A percentile compares a stretch with the other conserved stretches of the same genome.
These are phyloP conservation scores for Aspergillus sp. DNA, from an alignment of 2,329 filamentous ascomycete genomes.

Conservation along the genomic window DNA sequence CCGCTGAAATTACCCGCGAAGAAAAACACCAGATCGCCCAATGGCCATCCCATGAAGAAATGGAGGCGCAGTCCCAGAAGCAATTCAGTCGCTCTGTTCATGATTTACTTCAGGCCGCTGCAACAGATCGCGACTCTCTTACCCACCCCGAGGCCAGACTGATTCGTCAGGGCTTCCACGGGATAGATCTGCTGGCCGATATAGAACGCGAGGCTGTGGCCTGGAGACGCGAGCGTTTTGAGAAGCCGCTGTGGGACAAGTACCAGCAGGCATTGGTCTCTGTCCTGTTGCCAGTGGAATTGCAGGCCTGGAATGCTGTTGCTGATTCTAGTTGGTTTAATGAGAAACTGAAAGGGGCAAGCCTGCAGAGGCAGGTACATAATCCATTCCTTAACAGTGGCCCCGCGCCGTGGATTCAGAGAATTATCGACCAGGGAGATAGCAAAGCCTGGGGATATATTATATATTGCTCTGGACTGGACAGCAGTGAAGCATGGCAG, in stretches of 20 bases:
- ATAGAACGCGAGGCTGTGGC: not conserved
- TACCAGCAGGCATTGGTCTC: not conserved
- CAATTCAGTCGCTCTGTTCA: constrained; percentile 4
- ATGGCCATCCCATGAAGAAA: constrained; percentile 12
- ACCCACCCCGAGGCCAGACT: constrained; percentile 10
- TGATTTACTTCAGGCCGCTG: constrained; percentile 8
- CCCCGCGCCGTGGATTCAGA: constrained; percentile 4
- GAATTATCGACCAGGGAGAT: not conserved
- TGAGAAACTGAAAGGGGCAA: not conserved
- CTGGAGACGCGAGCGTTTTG: not conserved
- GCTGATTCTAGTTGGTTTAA: not conserved
- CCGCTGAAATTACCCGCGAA: constrained; percentile 6
- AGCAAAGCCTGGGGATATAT: constrained; percentile 8
- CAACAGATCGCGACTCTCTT: constrained; percentile 2
- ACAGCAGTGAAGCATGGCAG: not conserved
- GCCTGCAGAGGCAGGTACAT: not conserved
- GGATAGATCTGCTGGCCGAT: not conserved
- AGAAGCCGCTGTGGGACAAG: not conserved
- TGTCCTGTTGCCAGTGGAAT: not conserved
- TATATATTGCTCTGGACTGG: not conserved
- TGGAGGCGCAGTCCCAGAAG: constrained; percentile 10
- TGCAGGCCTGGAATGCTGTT: not conserved
- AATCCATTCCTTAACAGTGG: not conserved
- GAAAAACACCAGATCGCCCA: constrained; percentile 14
- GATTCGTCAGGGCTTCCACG: constrained; percentile 7